Evolutionary conservation across 768 basidiomycete genomes (phyloP).

Genomic region (Hygrocybe punicea): DNA sequence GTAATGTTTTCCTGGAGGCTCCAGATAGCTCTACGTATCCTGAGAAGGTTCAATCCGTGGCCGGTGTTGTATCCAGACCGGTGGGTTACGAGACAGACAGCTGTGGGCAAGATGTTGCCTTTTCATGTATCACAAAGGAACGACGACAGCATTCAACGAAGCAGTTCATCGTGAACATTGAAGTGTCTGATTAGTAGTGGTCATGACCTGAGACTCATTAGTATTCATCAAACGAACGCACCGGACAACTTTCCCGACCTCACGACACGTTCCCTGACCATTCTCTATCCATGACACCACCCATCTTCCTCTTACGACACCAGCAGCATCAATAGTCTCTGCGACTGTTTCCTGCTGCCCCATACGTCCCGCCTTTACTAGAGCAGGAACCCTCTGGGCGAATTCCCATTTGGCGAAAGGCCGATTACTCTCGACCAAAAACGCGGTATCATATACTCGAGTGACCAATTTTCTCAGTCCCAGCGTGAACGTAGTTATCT

Average conservation of each 20-base stretch:
- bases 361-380: slow-evolving; percentile 38
- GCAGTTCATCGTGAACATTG: slow-evolving; percentile 48
- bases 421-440: slow-evolving; percentile 61
- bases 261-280: slow-evolving; percentile 59
- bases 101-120: too few species aligned
- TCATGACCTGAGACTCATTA: not conserved
- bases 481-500: slow-evolving; percentile 67
- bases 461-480: slow-evolving; percentile 59
- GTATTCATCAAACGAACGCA: slow-evolving; percentile 33
- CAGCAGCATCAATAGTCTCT: slow-evolving; percentile 61
- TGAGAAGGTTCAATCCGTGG: too few species aligned
- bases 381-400: slow-evolving; percentile 26
- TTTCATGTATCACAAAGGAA: too few species aligned
- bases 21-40: too few species aligned
- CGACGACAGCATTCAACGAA: slow-evolving; percentile 12
- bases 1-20: too few species aligned
- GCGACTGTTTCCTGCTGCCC: slow-evolving; percentile 76
- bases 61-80: too few species aligned
- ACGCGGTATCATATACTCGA: slow-evolving; percentile 69
- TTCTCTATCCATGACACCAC: slow-evolving; percentile 70
- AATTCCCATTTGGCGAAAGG: slow-evolving; percentile 83
- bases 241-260: slow-evolving; percentile 64
- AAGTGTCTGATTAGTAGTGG: slow-evolving; percentile 34
- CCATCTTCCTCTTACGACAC: slow-evolving; percentile 69
- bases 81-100: too few species aligned